phyloP scores from a whole-genome alignment of 768 basidiomycete genomes.

The Grammothele lineata region DNA sequence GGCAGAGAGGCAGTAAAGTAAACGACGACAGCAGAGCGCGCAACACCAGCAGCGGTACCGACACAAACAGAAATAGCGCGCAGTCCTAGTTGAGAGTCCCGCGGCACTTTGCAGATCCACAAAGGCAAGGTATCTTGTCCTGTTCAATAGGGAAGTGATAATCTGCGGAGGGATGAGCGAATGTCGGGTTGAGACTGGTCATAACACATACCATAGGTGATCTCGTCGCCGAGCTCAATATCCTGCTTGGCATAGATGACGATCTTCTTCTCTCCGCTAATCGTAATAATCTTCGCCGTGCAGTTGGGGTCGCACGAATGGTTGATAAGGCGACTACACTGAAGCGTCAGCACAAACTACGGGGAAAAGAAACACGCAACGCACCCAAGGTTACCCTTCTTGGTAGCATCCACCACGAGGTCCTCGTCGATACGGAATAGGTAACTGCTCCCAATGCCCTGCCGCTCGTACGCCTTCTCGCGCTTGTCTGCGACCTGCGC shows the following conservation, averaged over 20 bases:
- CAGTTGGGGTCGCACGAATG: conserved; percentile 97
- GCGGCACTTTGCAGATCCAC: conserved; percentile 86
- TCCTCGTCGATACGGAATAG: conserved; percentile 98
- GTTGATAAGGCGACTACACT: conserved; percentile 86
- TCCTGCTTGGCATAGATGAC: conserved; percentile 98
- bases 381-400: conserved; percentile 97
- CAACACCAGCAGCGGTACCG: conserved; percentile 9
- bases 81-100: conserved; percentile 87
- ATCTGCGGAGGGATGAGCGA: conserved; percentile 43
- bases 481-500: conserved; percentile 95
- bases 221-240: conserved; percentile 95
- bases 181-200: neutral
- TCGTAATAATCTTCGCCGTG: conserved; percentile 87
- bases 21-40: conserved; percentile 20
- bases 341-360: neutral
- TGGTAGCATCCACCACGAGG: conserved; percentile 96
- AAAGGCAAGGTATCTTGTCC: conserved; percentile 93
- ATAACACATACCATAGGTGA: conserved; percentile 81
- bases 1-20: conserved; percentile 1
- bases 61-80: conserved; percentile 17
- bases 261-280: conserved; percentile 93
- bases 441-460: conserved; percentile 97
- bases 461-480: conserved; percentile 94
- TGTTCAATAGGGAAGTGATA: conserved; percentile 99
- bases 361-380: conserved; percentile 27